Base-by-base conservation (phyloP, 73 alveolate genomes). In the Loxodes magnus region DNA sequence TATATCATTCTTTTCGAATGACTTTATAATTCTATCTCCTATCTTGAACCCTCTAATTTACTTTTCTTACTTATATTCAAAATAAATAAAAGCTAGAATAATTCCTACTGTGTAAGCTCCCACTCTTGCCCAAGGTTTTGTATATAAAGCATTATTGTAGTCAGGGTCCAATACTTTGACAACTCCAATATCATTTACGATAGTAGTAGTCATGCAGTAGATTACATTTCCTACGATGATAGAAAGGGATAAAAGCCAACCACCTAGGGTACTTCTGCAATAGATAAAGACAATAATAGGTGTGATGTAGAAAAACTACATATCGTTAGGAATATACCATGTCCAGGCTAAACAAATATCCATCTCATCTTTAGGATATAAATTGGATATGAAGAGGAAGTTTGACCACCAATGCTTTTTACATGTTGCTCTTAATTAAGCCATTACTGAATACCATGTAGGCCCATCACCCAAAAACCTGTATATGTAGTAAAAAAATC, bases 271-370 rank as follows among this genome's bases (percentile, higher is more conserved):
- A n/a, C n/a, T n/a, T 2, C 27, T 46, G 1, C n/a, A 9, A 2
- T 46, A 25, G 7, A 46, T 6, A 10, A 10, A 10, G 22, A 46
- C 17, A 12, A 46, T 21, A 9, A 38, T 14, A 9, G 79, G 79
- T 5, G 58, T n/a, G 35, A 56, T 0, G 7, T 55, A 5, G 65
- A 49, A 65, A 55, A 65, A 65, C 51, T 39, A 63, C 71, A 65
- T 65, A 37, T 65, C 79, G 51, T 53, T 23, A 10, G 79, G 30
- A 5, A 65, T 15, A 29, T 65, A 65, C 79, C 79, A 65, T 7
- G 52, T 44, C 65, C 72, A 56, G 10, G 65, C 79, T 35, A 65
- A 25, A 35, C 79, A 65, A 3, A 20, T 14, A 10, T 25, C 5
- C 4, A 16, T 29, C 12, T 23, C 35, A 31, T 28, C 64, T 37